Evolutionary conservation across 257 asterid species (phyloP), one percentile per base, ranked within the genome.

Genomic region (Coffea eugenioides): DNA sequence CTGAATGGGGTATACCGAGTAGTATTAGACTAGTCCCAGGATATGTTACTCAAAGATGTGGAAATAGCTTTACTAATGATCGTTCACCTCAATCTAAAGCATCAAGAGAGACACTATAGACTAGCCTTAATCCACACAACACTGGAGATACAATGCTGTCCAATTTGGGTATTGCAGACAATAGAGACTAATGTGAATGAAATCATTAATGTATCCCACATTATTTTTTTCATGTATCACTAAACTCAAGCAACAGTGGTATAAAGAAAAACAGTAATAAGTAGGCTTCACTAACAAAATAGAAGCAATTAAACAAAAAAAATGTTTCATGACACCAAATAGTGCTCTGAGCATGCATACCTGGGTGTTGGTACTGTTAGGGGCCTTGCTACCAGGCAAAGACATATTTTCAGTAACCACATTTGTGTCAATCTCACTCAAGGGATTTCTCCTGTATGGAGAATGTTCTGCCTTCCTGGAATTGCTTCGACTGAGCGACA

Each of bases 381-480:
- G 71, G 72, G 86, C 59, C 71, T 85, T 87, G 10, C 51, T 57
- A 74, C 80, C 84, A 39, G 85, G 59, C 5, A 48, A 27, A 54
- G 84, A 78, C 65, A 78, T 56, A 71, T 82, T 85, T 8, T 87
- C 88, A 69, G 52, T 31, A 41, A 77, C 59, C 25, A 85, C 86
- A 66, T 88, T 96, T 84, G 85, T 89, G 85, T 94, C 97, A 39
- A 94, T 92, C 78, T 96, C 99, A 69, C 84, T 51, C 56, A 94
- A 85, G 49, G 99, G 99, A 51, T 94, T 96, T 82, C 98, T 89
- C 79, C 95, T 85, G 73, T 20, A 89, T 9, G 99, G 99, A 36
- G 99, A 96, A 51, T 81, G 83, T 69, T 94, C 99, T 0, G 96
- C 96, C 82, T 91, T 94, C 88, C 97, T 94, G 1, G 98, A 96